Evolutionary conservation across 2,329 filamentous ascomycete species (phyloP).

Genomic region (Hypoxylon sp.): DNA sequence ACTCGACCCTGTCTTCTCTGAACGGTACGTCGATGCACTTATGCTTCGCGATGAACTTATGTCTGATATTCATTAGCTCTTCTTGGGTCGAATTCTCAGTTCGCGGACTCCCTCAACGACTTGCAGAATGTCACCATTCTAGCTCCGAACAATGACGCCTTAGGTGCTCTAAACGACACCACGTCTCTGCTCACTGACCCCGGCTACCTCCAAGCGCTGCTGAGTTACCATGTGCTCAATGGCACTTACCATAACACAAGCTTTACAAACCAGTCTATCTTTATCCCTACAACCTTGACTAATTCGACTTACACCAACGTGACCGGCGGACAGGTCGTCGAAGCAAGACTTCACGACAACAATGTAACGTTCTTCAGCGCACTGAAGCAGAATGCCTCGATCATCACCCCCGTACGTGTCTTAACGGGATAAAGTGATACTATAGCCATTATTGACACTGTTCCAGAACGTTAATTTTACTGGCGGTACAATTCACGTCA

Average conservation of each 20-base stretch:
- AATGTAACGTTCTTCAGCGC: slow-evolving; percentile 68
- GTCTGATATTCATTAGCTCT: slow-evolving; percentile 34
- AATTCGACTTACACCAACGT: slow-evolving; percentile 69
- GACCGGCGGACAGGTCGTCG: slow-evolving; percentile 71
- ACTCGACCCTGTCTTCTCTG: slow-evolving; percentile 41
- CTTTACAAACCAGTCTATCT: slow-evolving; percentile 52
- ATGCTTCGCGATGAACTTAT: background rate
- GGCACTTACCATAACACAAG: slow-evolving; percentile 60
- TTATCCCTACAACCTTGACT: slow-evolving; percentile 62
- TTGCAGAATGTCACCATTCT: slow-evolving; percentile 69
- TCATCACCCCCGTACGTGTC: slow-evolving; percentile 63
- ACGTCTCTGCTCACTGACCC: slow-evolving; percentile 47
- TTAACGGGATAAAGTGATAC: background rate
- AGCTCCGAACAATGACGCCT: slow-evolving; percentile 68
- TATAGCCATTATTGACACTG: slow-evolving; percentile 13
- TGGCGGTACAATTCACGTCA: slow-evolving; percentile 69
- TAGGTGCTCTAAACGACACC: slow-evolving; percentile 55
- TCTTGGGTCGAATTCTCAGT: slow-evolving; percentile 35
- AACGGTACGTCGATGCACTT: slow-evolving; percentile 29
- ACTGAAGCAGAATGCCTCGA: slow-evolving; percentile 63
- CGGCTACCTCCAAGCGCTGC: slow-evolving; percentile 57
- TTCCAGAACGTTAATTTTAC: slow-evolving; percentile 66
- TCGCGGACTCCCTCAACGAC: slow-evolving; percentile 35
- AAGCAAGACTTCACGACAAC: slow-evolving; percentile 59
- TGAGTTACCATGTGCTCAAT: slow-evolving; percentile 72